Evolutionary conservation across 1,284 basidiomycete genomes (phyloP).

Genomic region (Puccinia triticina): DNA sequence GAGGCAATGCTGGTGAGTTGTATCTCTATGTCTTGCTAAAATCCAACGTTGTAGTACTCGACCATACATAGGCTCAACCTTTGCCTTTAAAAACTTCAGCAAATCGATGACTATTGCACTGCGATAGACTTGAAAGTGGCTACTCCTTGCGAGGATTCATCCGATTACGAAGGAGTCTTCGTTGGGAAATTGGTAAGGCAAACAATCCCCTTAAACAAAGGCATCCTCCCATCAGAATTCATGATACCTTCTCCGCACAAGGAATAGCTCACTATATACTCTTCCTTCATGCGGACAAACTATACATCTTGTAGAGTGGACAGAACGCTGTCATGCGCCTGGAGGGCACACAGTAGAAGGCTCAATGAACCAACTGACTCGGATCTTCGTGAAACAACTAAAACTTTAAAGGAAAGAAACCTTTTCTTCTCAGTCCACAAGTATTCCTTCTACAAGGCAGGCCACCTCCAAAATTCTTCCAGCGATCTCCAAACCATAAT

Average conservation of each 20-base stretch:
- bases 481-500: too few relatives aligned
- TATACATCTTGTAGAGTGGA: background rate
- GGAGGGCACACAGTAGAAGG: background rate
- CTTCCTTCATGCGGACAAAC: background rate
- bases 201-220: background rate
- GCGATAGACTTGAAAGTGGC: background rate
- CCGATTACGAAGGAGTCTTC: constrained; percentile 8
- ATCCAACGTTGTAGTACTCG: too few relatives aligned
- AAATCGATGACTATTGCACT: constrained; percentile 23
- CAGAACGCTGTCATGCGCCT: background rate
- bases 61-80: background rate
- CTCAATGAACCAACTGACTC: background rate
- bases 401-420: background rate
- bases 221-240: too few relatives aligned
- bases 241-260: background rate
- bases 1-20: background rate
- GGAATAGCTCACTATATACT: background rate
- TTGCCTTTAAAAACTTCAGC: background rate
- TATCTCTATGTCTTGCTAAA: background rate
- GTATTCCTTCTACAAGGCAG: too few relatives aligned
- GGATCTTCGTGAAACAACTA: background rate
- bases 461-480: too few relatives aligned
- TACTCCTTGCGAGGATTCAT: constrained; percentile 15
- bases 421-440: background rate
- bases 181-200: constrained; percentile 18